phyloP scores from a whole-genome alignment of 371 early-diverging fungal species.

The Ecytonucleospora hepatopenaei region DNA sequence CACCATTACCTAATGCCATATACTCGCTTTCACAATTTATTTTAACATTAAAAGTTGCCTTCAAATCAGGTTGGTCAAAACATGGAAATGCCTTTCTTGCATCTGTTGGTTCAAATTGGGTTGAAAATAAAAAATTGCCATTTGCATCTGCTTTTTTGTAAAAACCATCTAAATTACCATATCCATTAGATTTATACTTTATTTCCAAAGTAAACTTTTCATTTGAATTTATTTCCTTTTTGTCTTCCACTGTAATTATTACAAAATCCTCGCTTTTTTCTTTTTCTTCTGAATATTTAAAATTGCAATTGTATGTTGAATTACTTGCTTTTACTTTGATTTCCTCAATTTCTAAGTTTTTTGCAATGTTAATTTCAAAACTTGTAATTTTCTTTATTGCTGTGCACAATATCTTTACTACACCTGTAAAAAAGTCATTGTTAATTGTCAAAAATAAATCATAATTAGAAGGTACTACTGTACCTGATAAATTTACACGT shows the following conservation, averaged over 20 bases:
- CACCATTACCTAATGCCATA: conserved; percentile 68
- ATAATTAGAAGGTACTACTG: conserved; percentile 14
- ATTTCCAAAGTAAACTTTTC: conserved; percentile 12
- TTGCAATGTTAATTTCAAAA: conserved; percentile 6
- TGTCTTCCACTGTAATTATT: neutral
- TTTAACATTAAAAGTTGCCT: conserved; percentile 73
- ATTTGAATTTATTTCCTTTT: neutral
- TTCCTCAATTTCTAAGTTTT: neutral
- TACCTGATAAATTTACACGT: neutral
- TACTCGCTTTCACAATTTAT: conserved; percentile 62
- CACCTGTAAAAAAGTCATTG: neutral
- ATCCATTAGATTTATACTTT: conserved; percentile 26
- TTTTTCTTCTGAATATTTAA: neutral
- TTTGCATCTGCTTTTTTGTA: conserved; percentile 40
- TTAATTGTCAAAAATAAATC: neutral
- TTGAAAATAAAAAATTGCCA: conserved; percentile 50
- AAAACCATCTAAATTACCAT: conserved; percentile 43
- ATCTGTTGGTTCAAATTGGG: conserved; percentile 79
- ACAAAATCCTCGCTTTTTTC: conserved; percentile 11
- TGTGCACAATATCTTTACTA: neutral
- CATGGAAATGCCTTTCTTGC: conserved; percentile 77
- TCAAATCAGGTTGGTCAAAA: conserved; percentile 73
- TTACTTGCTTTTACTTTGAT: neutral
- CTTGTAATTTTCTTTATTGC: conserved; percentile 1
- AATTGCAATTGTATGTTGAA: neutral